Evolutionary conservation across 768 basidiomycete species (phyloP), one percentile per base, ranked within the genome.

Genomic region (Lactarius indigo): DNA sequence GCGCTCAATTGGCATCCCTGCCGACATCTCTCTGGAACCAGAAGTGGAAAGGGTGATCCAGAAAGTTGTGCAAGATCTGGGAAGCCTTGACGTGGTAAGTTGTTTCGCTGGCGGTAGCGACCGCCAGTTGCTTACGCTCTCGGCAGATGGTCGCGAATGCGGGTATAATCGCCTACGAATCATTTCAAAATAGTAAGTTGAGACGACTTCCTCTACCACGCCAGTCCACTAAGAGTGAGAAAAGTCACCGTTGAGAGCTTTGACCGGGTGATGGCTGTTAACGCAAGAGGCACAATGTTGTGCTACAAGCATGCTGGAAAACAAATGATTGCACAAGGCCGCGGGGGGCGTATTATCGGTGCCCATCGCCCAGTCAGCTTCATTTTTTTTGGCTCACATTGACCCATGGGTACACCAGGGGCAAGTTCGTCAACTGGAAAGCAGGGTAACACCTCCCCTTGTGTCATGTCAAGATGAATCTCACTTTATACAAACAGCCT

Each of bases 281-380:
- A 66, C 39, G 62, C 59, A 39, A 64, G 64, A 2, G 33, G 69
- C n/a, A 57, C 66, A 17, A 71, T 73, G 68, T 68, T 71, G 18
- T 72, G 72, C 63, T 73, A 73, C 66, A 69, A 73, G 63, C 54
- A 66, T 28, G 72, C 72, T 0, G 72, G 68, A 9, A 66, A 65
- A 44, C 68, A 72, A 61, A 71, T 72, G 72, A 57, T 72, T 5
- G 56, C 57, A 15, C 69, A 72, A 58, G 55, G 64, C 5, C 50
- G 60, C 37, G 69, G 69, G 12, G 67, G 69, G 33, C 66, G 67
- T 23, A 68, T 69, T 37, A 63, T 70, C 30, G 69, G 68, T 68
- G 41, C 35, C 13, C 23, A 50, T 12, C 35, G 39, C 35, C 10
- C 17, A 31, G 18, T 15, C 6, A 18, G 50, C n/a, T 5, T 31